These are phyloP conservation scores for Boletus vinaceobasis DNA, from an alignment of 768 basidiomycete species.

Conservation along the genomic window DNA sequence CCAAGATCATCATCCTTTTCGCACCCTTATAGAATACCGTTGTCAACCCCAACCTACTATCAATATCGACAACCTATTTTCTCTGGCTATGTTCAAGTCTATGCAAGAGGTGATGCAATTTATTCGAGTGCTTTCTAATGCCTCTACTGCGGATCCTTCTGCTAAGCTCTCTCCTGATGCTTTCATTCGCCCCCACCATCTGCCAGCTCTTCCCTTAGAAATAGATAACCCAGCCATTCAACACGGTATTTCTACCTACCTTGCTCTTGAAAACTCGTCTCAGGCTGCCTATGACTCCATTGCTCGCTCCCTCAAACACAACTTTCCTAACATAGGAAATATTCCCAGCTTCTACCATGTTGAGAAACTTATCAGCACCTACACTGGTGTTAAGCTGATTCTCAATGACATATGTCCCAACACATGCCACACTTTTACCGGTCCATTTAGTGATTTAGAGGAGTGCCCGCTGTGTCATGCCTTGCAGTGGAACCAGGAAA, in stretches of 20 bases:
- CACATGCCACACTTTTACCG: constrained; percentile 39
- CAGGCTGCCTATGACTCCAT: not conserved
- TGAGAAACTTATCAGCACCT: not conserved
- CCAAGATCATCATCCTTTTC: too few relatives aligned
- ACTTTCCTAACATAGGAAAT: not conserved
- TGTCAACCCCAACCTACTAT: not conserved
- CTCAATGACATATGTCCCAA: constrained; percentile 42
- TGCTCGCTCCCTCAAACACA: not conserved
- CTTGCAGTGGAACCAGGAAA: constrained; percentile 24
- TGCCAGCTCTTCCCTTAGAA: not conserved
- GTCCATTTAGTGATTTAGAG: constrained; percentile 30
- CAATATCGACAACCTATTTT: not conserved
- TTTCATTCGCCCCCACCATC: not conserved
- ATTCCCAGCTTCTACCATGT: constrained; percentile 1
- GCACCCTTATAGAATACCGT: not conserved
- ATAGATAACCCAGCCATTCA: not conserved
- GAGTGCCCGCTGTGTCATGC: constrained; percentile 33
- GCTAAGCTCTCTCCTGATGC: not conserved
- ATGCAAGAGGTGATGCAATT: not conserved
- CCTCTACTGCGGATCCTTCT: not conserved
- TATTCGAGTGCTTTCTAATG: not conserved
- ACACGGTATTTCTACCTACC: not conserved
- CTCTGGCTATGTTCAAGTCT: not conserved
- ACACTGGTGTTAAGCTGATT: constrained; percentile 33
- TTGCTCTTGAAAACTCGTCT: not conserved